phyloP scores from a whole-genome alignment of 257 asterid species.

The Vinca minor region DNA sequence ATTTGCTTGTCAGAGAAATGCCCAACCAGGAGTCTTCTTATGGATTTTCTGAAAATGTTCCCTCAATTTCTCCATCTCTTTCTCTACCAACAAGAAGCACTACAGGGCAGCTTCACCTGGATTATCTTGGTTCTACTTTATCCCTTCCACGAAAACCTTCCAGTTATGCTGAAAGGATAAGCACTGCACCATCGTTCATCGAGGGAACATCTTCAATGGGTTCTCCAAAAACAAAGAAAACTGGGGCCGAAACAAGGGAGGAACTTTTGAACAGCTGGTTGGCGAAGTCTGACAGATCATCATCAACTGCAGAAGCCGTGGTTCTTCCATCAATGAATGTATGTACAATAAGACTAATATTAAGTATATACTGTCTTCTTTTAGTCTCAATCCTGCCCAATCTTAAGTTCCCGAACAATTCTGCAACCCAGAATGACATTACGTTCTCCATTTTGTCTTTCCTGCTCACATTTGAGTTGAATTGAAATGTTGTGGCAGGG shows the following conservation, averaged over 20 bases:
- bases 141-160: constrained; percentile 62
- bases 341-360: constrained; percentile 21
- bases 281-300: constrained; percentile 56
- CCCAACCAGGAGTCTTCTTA: constrained; percentile 34
- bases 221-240: constrained; percentile 81
- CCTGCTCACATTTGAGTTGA: constrained; percentile 3
- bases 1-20: constrained; percentile 32
- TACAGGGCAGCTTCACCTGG: constrained; percentile 42
- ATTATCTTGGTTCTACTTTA: constrained; percentile 47
- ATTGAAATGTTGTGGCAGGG: constrained; percentile 41
- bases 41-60: constrained; percentile 42
- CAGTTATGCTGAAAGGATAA: constrained; percentile 91
- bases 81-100: constrained; percentile 39
- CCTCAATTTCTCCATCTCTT: constrained; percentile 33
- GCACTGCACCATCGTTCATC: constrained; percentile 54
- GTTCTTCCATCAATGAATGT: constrained; percentile 50
- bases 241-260: constrained; percentile 86
- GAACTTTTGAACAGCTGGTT: constrained; percentile 58
- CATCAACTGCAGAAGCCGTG: constrained; percentile 39
- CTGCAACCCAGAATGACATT: neutral
- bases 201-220: constrained; percentile 48
- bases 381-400: neutral
- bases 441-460: constrained; percentile 3
- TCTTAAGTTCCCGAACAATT: neutral
- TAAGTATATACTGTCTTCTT: constrained; percentile 12